These are phyloP conservation scores for Russula sp. DNA, from an alignment of 768 basidiomycete genomes.

Conservation along the genomic window DNA sequence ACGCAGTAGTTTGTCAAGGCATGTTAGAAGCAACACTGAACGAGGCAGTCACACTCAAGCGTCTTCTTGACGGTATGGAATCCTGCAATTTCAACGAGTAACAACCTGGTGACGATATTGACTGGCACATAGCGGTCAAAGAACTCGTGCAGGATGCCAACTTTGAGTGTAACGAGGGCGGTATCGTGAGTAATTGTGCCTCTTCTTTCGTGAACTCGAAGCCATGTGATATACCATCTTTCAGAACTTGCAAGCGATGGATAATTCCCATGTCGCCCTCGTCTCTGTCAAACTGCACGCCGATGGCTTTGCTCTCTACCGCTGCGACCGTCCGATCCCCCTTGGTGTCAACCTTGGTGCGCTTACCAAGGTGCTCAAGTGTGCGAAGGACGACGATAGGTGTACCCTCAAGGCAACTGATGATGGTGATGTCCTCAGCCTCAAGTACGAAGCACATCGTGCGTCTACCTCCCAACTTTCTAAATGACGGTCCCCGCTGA, in stretches of 20 bases:
- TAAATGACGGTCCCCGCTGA: neutral
- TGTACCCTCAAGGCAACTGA: slow-evolving; percentile 88
- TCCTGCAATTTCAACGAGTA: neutral
- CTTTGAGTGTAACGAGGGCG: slow-evolving; percentile 95
- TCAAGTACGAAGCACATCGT: slow-evolving; percentile 91
- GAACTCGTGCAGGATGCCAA: slow-evolving; percentile 97
- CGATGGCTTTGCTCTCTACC: slow-evolving; percentile 76
- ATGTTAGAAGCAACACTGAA: slow-evolving; percentile 91
- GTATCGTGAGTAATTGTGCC: slow-evolving; percentile 50
- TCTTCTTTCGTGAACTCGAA: neutral
- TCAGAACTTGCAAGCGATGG: slow-evolving; percentile 93
- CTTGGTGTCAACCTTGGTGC: slow-evolving; percentile 82
- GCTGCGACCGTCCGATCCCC: slow-evolving; percentile 93
- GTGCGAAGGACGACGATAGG: slow-evolving; percentile 92
- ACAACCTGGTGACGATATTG: neutral
- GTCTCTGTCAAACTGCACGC: slow-evolving; percentile 79
- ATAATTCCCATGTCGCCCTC: slow-evolving; percentile 98
- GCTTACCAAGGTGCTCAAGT: slow-evolving; percentile 92
- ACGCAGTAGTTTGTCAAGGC: neutral
- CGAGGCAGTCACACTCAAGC: slow-evolving; percentile 85
- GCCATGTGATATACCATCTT: neutral
- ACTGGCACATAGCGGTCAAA: slow-evolving; percentile 67
- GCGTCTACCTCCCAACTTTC: slow-evolving; percentile 26
- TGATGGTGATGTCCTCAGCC: slow-evolving; percentile 79
- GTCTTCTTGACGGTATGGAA: slow-evolving; percentile 79